These are phyloP conservation scores for Boletus barrowsii DNA, from an alignment of 768 basidiomycete species.

Conservation along the genomic window DNA sequence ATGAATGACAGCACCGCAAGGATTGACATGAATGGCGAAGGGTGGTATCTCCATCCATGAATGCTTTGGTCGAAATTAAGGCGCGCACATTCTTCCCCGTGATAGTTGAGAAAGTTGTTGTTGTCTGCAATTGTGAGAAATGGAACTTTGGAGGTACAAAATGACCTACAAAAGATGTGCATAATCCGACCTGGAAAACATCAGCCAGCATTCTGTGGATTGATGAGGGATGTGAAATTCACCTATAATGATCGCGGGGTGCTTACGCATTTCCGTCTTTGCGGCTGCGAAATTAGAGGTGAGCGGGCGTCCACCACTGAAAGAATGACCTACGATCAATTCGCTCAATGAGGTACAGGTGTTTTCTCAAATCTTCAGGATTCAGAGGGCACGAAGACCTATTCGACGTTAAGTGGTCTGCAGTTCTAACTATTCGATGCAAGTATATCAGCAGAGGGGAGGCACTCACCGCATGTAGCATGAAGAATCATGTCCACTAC, in stretches of 20 bases:
- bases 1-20: too few relatives aligned
- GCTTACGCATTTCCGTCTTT: conserved; percentile 7
- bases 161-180: conserved; percentile 25
- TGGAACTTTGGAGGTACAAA: not conserved
- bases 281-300: conserved; percentile 8
- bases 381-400: conserved; percentile 24
- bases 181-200: conserved; percentile 28
- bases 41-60: too few relatives aligned
- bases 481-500: conserved; percentile 25
- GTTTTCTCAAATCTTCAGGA: conserved; percentile 18
- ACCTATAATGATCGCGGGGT: conserved; percentile 24
- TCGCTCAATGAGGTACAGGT: conserved; percentile 25
- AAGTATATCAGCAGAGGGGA: not conserved
- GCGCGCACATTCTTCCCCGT: conserved; percentile 44
- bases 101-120: conserved; percentile 36
- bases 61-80: too few relatives aligned
- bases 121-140: conserved; percentile 23
- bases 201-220: conserved; percentile 4
- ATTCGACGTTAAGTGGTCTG: conserved; percentile 29
- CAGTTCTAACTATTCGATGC: not conserved
- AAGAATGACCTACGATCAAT: conserved; percentile 19
- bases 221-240: not conserved
- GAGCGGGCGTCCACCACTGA: not conserved
- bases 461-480: conserved; percentile 24
- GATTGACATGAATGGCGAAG: too few relatives aligned